Conservation (phyloP, 23 red algal genomes). For the Gracilaria domingensis region DNA sequence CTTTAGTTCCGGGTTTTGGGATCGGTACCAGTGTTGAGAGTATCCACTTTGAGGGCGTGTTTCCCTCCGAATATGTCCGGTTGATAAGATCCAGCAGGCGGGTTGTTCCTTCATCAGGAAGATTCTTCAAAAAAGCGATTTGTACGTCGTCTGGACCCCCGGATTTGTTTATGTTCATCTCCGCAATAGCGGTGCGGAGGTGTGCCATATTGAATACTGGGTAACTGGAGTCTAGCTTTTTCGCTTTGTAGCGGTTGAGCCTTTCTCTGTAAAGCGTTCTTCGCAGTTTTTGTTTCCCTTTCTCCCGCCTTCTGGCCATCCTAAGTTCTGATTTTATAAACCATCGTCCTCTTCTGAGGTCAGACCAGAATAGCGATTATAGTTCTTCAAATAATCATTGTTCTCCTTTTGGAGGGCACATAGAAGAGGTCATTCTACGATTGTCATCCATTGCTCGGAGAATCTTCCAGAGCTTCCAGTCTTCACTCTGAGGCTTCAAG, state of each 20-base stretch:
- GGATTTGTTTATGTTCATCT: background rate
- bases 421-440: background rate
- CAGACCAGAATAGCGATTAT: background rate
- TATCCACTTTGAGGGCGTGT: background rate
- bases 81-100: background rate
- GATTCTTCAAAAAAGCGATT: background rate
- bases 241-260: background rate
- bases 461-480: background rate
- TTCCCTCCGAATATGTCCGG: background rate
- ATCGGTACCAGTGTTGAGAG: background rate
- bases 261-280: background rate
- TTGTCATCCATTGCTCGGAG: background rate
- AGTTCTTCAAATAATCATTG: too few relatives aligned
- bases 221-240: too few relatives aligned
- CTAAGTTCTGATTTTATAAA: constrained; percentile 1
- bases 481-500: background rate
- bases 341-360: background rate
- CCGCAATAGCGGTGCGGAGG: background rate
- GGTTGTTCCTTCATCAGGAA: background rate
- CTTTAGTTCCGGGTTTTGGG: background rate
- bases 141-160: background rate
- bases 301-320: background rate
- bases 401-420: background rate
- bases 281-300: background rate
- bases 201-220: background rate